Percentiles rank a stretch among this genome's conserved stretches.
Conservation (phyloP, 352 stramenopile species). For the Phytopythium mirpurense region DNA sequence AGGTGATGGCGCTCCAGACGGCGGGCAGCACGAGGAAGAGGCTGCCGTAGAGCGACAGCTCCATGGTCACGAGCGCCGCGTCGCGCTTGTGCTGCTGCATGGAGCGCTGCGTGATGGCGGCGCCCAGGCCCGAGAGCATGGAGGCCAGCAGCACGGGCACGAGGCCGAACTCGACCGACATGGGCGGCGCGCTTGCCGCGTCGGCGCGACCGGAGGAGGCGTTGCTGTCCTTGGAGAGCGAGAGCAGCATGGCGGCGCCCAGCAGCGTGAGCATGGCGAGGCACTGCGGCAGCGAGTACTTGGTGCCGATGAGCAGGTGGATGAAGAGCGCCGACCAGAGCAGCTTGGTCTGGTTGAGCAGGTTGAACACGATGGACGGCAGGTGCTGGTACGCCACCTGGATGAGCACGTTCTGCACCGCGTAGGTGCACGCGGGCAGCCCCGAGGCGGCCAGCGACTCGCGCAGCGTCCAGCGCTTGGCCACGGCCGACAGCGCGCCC, state of each 20-base stretch:
- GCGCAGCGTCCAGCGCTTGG: slow-evolving; percentile 53
- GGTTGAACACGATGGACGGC: slow-evolving; percentile 80
- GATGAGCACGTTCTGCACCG: slow-evolving; percentile 86
- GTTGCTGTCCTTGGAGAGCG: slow-evolving; percentile 44
- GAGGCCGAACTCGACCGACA: slow-evolving; percentile 58
- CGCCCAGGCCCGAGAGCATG: slow-evolving; percentile 69
- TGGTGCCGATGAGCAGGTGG: slow-evolving; percentile 65
- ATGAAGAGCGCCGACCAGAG: slow-evolving; percentile 81
- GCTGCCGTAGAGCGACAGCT: slow-evolving; percentile 73
- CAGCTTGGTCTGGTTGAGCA: slow-evolving; percentile 87
- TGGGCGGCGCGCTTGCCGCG: slow-evolving; percentile 7
- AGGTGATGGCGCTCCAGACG: slow-evolving; percentile 34
- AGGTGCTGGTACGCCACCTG: slow-evolving; percentile 79
- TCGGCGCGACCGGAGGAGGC: neutral
- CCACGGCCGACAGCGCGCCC: slow-evolving; percentile 20
- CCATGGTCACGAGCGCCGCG: slow-evolving; percentile 71
- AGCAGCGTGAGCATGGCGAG: slow-evolving; percentile 72
- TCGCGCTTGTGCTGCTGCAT: slow-evolving; percentile 75
- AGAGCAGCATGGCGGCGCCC: slow-evolving; percentile 59
- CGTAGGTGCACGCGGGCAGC: slow-evolving; percentile 77
- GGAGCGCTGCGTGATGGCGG: slow-evolving; percentile 68
- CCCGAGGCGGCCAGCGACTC: slow-evolving; percentile 64
- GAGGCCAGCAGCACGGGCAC: slow-evolving; percentile 66
- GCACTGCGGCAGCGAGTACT: slow-evolving; percentile 65
- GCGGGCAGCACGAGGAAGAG: slow-evolving; percentile 58